Evolutionary conservation across 768 basidiomycete species (phyloP).

Genomic region (Suillus tomentosus): DNA sequence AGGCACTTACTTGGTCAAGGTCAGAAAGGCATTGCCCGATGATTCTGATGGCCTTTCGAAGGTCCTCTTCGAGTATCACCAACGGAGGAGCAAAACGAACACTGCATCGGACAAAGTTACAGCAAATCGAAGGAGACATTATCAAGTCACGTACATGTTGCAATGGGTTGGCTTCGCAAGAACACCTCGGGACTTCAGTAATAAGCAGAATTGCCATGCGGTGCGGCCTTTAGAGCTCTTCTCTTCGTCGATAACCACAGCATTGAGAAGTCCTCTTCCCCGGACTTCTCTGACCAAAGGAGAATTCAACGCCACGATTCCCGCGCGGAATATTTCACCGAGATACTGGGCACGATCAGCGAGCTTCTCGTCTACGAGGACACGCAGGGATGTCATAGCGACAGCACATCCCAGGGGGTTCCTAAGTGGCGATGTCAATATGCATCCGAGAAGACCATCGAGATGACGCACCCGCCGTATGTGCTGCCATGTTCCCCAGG

Average conservation of each 20-base stretch:
- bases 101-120: constrained; percentile 40
- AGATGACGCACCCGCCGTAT: constrained; percentile 77
- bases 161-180: constrained; percentile 96
- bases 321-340: constrained; percentile 78
- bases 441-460: not conserved
- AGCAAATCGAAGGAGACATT: not conserved
- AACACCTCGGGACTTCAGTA: constrained; percentile 89
- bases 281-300: constrained; percentile 80
- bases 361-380: constrained; percentile 87
- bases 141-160: constrained; percentile 69
- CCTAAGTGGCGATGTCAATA: constrained; percentile 36
- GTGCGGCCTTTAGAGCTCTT: constrained; percentile 76
- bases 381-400: constrained; percentile 86
- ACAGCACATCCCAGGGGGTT: constrained; percentile 98
- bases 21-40: constrained; percentile 80
- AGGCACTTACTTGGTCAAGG: constrained; percentile 66
- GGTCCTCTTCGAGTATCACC: constrained; percentile 88
- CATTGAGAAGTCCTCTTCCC: constrained; percentile 88
- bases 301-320: constrained; percentile 58
- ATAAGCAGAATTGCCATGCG: constrained; percentile 94
- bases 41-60: constrained; percentile 70
- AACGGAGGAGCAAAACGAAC: constrained; percentile 96
- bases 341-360: constrained; percentile 76
- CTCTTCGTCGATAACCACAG: constrained; percentile 88
- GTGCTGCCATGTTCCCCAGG: constrained; percentile 97